Conservation (phyloP, 2,329 filamentous ascomycete species). For the Neonectria neomacrospora region DNA sequence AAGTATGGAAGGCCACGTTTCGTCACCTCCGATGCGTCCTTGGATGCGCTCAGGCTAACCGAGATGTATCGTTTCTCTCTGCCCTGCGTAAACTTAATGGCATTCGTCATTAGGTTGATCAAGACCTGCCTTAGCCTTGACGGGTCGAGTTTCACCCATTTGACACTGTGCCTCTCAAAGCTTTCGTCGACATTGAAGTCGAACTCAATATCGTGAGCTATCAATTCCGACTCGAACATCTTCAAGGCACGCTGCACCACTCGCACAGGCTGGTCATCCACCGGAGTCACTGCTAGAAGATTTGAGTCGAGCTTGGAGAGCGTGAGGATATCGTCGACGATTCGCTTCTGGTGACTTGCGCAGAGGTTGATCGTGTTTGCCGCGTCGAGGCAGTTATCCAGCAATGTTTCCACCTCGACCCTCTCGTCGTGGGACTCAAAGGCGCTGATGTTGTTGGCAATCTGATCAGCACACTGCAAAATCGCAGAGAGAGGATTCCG, state of each 20-base stretch:
- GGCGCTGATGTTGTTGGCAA: conserved; percentile 61
- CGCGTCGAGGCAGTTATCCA: conserved; percentile 73
- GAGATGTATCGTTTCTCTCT: conserved; percentile 69
- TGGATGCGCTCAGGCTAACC: conserved; percentile 73
- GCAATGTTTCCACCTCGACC: conserved; percentile 58
- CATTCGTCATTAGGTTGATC: conserved; percentile 79
- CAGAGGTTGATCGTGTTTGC: conserved; percentile 86
- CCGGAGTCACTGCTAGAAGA: conserved; percentile 75
- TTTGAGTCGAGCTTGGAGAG: conserved; percentile 77
- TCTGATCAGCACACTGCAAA: conserved; percentile 81
- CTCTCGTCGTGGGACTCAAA: conserved; percentile 53
- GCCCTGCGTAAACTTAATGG: conserved; percentile 72
- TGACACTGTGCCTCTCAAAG: conserved; percentile 71
- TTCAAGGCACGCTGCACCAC: conserved; percentile 77
- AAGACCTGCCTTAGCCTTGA: conserved; percentile 79
- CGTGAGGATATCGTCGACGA: conserved; percentile 75
- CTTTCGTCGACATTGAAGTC: conserved; percentile 75
- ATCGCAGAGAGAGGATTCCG: conserved; percentile 80
- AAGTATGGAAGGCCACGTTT: conserved; percentile 59
- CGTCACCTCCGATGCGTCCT: conserved; percentile 56
- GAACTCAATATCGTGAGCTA: conserved; percentile 77
- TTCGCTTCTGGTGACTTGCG: conserved; percentile 80
- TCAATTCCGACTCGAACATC: conserved; percentile 82
- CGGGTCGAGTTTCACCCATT: conserved; percentile 81
- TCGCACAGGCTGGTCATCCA: conserved; percentile 74